A percentile compares a stretch with the other conserved stretches of the same genome.
Conservation (phyloP, 1,139 yeast genomes). For the Diutina sp. region DNA sequence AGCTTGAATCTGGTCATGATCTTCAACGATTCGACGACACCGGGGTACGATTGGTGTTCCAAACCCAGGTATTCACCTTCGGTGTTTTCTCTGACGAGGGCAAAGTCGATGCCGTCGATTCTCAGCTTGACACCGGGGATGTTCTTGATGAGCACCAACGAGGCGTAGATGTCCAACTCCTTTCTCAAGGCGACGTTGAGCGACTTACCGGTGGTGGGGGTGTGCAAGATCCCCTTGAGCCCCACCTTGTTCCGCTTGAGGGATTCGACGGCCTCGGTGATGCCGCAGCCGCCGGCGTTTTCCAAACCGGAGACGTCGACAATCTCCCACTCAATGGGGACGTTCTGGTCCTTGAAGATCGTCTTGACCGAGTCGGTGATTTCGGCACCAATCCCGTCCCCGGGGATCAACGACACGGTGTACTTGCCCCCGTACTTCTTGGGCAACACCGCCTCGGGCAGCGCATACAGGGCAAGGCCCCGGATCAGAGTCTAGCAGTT, state of each 20-base stretch:
- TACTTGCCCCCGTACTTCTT: constrained; percentile 91
- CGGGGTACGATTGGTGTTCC: constrained; percentile 96
- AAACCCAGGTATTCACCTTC: constrained; percentile 99
- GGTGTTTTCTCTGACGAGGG: constrained; percentile 88
- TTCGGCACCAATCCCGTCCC: constrained; percentile 97
- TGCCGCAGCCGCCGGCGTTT: constrained; percentile 44
- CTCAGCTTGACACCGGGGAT: constrained; percentile 91
- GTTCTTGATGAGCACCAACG: constrained; percentile 84
- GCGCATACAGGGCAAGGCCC: constrained; percentile 1
- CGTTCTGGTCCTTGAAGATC: constrained; percentile 72
- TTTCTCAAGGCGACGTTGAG: constrained; percentile 94
- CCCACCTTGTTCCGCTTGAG: constrained; percentile 95
- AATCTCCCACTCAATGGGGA: constrained; percentile 93
- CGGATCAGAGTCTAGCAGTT: neutral
- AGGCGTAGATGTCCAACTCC: constrained; percentile 91
- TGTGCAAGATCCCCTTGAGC: constrained; percentile 88
- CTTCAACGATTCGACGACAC: constrained; percentile 94
- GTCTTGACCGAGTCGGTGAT: constrained; percentile 88
- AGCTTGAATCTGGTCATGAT: constrained; percentile 90
- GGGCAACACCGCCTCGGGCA: constrained; percentile 57
- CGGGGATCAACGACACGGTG: constrained; percentile 88
- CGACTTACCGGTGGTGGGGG: constrained; percentile 60
- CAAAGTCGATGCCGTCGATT: constrained; percentile 80
- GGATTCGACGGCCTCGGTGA: constrained; percentile 81
- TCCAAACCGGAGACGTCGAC: constrained; percentile 78